Conservation (phyloP, 495 filamentous ascomycete species). For the Talaromyces trachyspermus region DNA sequence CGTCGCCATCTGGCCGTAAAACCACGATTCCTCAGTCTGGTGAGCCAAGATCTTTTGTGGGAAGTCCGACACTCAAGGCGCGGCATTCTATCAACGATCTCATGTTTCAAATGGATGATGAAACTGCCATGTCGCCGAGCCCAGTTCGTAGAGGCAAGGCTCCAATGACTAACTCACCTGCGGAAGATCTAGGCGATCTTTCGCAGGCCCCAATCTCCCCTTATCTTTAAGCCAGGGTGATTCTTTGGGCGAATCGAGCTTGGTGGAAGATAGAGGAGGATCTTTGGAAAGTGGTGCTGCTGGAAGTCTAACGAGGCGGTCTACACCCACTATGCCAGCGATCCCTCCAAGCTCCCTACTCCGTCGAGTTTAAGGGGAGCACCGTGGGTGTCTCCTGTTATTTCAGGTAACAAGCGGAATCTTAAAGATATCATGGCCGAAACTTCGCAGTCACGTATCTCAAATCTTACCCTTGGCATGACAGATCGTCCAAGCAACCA, state of each 20-base stretch:
- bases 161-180: background rate
- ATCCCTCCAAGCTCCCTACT: background rate
- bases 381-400: conserved; percentile 55
- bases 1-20: conserved; percentile 50
- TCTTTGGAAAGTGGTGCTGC: conserved; percentile 12
- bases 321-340: background rate
- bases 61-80: conserved; percentile 53
- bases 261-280: conserved; percentile 30
- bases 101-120: conserved; percentile 96
- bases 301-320: background rate
- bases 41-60: conserved; percentile 34
- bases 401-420: conserved; percentile 58
- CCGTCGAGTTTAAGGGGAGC: background rate
- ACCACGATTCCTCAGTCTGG: conserved; percentile 37
- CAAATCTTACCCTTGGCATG: conserved; percentile 67
- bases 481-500: conserved; percentile 32
- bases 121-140: conserved; percentile 30
- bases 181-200: conserved; percentile 3
- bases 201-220: background rate
- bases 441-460: conserved; percentile 52
- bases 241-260: conserved; percentile 24
- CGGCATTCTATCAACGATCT: conserved; percentile 64
- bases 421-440: conserved; percentile 83
- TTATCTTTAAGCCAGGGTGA: conserved; percentile 5
- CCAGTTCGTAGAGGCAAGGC: conserved; percentile 25